Evolutionary conservation across 2,329 filamentous ascomycete species (phyloP), one percentile per base, ranked within the genome.

Genomic region (Rosellinia necatrix): DNA sequence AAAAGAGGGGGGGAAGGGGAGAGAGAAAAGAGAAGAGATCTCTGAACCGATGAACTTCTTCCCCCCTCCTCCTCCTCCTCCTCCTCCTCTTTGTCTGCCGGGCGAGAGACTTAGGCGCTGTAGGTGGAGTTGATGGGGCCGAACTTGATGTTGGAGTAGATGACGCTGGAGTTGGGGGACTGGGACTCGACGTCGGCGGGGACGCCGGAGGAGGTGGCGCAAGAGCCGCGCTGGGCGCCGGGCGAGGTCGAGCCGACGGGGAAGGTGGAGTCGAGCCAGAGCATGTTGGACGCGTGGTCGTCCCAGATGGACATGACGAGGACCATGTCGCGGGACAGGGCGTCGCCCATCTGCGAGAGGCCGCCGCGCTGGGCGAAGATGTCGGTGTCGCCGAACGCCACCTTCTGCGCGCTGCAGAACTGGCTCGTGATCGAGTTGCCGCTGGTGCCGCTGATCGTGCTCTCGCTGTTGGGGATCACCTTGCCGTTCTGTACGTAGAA

Each of bases 241-340:
- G 74, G 72, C 1, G 52, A 58, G 17, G 72, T 71, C 6, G 71
- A 56, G 53, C 60, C 57, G 49, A 75, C 74, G 37, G 83, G 83
- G 74, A 79, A 84, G 60, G 77, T 78, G 6, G 63, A 67, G 75
- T 89, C 85, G 63, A 89, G 80, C 86, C 86, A 89, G 62, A 68
- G 65, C 66, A 68, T 68, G 64, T 67, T 61, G 62, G 61, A 35
- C 21, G 58, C 48, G 58, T 67, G 64, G 72, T 87, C 84, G 66
- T 85, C 83, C 81, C 81, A 83, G 56, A 83, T 70, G 19, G 74
- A 78, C 77, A 87, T 77, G 64, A 85, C 82, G 22, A 87, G 76
- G 32, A 86, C 84, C 81, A 86, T 85, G 47, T 82, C 82, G 53
- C 75, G 66, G 6, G 72, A 70, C 51, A 87, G 69, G 21, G 81